phyloP scores from a whole-genome alignment of 2,329 filamentous ascomycete genomes.

The Ilyonectria robusta region DNA sequence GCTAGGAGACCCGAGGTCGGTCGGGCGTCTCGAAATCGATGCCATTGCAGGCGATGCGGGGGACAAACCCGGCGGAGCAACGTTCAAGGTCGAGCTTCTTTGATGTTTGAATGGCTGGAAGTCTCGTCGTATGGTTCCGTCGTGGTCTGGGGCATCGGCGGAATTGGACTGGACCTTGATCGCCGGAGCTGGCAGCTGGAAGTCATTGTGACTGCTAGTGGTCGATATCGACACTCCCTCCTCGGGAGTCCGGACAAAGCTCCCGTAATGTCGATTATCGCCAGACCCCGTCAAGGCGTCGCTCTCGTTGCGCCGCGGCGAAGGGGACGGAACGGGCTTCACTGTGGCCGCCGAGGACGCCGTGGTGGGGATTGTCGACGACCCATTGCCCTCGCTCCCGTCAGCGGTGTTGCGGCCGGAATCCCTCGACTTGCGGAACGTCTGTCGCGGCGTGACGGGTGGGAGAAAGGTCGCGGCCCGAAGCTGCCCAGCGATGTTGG shows the following conservation, averaged over 20 bases:
- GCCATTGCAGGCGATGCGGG: constrained; percentile 30
- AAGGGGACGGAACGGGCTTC: constrained; percentile 43
- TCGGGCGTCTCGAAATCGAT: constrained; percentile 39
- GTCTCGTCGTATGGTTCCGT: constrained; percentile 34
- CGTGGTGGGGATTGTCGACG: constrained; percentile 20
- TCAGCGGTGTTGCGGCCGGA: constrained; percentile 20
- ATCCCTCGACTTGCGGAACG: constrained; percentile 18
- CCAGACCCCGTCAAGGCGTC: constrained; percentile 58
- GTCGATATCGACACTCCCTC: constrained; percentile 43
- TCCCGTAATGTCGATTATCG: constrained; percentile 65
- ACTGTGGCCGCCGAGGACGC: constrained; percentile 30
- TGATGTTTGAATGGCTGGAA: constrained; percentile 47
- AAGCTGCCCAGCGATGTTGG: constrained; percentile 55
- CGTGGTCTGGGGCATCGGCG: constrained; percentile 39
- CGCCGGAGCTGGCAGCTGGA: constrained; percentile 69
- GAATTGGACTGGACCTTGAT: constrained; percentile 57
- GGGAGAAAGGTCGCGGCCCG: constrained; percentile 51
- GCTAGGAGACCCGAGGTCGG: constrained; percentile 45
- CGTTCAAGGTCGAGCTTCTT: constrained; percentile 55
- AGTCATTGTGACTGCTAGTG: constrained; percentile 50
- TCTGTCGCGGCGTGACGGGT: constrained; percentile 41
- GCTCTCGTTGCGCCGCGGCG: constrained; percentile 50
- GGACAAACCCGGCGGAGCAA: constrained; percentile 39
- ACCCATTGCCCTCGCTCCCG: constrained; percentile 19
- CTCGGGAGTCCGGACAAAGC: constrained; percentile 63